A percentile compares a stretch with the other conserved stretches of the same genome.
Conservation (phyloP, 116 monocot genomes). For the Posidonia oceanica region DNA sequence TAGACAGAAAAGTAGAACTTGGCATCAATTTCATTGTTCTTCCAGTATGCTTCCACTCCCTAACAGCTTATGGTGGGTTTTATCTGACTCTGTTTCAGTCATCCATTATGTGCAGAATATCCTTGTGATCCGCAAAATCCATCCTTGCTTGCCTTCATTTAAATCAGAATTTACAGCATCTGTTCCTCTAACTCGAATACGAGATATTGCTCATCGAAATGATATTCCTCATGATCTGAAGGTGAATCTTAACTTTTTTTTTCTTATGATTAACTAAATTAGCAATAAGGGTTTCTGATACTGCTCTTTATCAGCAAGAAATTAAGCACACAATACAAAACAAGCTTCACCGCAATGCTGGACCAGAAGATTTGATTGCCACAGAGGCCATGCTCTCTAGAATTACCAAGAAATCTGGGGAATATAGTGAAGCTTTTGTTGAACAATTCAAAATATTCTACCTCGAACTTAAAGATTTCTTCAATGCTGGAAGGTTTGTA, state of each 20-base stretch:
- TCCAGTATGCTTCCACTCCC: too few species aligned
- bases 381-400: conserved; percentile 92
- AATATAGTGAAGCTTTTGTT: conserved; percentile 77
- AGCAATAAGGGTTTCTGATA: conserved; percentile 1
- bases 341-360: conserved; percentile 98
- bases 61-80: too few species aligned
- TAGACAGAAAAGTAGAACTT: too few species aligned
- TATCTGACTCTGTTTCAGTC: too few species aligned
- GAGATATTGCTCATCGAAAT: conserved; percentile 91
- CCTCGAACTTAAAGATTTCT: conserved; percentile 92
- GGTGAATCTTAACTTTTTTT: conserved; percentile 21
- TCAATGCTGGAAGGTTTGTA: conserved; percentile 92
- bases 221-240: conserved; percentile 98
- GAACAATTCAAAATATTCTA: conserved; percentile 96
- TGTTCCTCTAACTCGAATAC: conserved; percentile 93
- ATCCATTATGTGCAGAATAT: conserved; percentile 34
- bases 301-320: conserved; percentile 64
- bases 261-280: background rate
- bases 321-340: conserved; percentile 99
- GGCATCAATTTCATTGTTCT: too few species aligned
- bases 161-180: conserved; percentile 96
- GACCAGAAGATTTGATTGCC: conserved; percentile 94
- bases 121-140: conserved; percentile 78
- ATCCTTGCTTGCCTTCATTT: conserved; percentile 92
- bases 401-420: conserved; percentile 66